Evolutionary conservation across 1,284 basidiomycete species (phyloP), one percentile per base, ranked within the genome.

Genomic region (Boletellus sp.): DNA sequence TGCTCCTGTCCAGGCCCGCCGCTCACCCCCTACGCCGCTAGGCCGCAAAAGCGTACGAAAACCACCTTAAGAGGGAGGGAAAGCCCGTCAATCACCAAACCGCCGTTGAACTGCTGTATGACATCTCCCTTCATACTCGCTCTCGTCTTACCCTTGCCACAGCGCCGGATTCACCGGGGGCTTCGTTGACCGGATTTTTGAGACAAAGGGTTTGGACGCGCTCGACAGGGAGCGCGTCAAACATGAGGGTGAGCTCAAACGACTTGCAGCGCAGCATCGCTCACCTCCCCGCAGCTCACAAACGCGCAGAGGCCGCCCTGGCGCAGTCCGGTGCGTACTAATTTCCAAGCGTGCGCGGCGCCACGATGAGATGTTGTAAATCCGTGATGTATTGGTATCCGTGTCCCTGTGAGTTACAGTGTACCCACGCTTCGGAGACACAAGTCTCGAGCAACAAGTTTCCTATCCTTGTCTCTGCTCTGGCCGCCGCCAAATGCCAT

Each of bases 401-500:
- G 5, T 47, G 48, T 50, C 44, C 6, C 8, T 41, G 47, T 24
- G n/a, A 21, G 26, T 67, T 59, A 81, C 39, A 81, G 58, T 40
- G 55, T 70, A 38, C 66, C 79, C 12, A 94, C 77, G 59, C 83
- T 90, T 54, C 74, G 78, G 41, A 95, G 74, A 49, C 82, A 78
- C 41, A 93, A 69, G 62, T 94, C 90, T 62, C 80, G 86, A 53
- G 85, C 66, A 5, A 91, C 77, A 1, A 70, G 70, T 74, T 74
- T 89, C 46, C 83, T 81, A 67, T 78, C 88, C 71, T 83, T 88
- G 60, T 84, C 89, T 60, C 76, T 76, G 37, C 82, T 89, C 53
- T 81, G 81, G 0, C 76, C 81, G 43, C 72, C 79, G 57, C 83
- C 78, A 61, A 93, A 94, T 5, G 85, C 87, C 60, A 83, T 85